phyloP scores from a whole-genome alignment of 2,329 filamentous ascomycete genomes.

The Talaromyces verruculosus region DNA sequence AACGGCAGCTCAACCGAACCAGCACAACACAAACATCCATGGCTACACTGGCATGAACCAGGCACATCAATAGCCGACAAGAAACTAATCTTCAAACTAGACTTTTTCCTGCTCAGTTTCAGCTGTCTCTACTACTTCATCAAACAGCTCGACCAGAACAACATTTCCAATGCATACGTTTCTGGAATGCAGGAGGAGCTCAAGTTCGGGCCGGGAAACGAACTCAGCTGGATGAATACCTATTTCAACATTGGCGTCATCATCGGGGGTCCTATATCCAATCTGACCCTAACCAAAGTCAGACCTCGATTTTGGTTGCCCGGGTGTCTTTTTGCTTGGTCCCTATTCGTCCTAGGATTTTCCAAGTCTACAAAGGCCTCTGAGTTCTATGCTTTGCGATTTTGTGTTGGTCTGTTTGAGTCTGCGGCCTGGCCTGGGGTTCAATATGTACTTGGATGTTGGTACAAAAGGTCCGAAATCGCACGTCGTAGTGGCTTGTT shows the following conservation, averaged over 20 bases:
- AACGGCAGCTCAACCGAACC: neutral
- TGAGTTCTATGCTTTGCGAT: constrained; percentile 1
- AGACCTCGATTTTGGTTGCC: constrained; percentile 15
- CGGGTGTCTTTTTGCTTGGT: constrained; percentile 11
- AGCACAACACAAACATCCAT: constrained; percentile 5
- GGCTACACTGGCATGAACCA: constrained; percentile 16
- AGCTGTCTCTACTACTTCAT: neutral
- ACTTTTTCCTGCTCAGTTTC: constrained; percentile 38
- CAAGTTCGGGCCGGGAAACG: constrained; percentile 30
- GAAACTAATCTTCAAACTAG: constrained; percentile 49
- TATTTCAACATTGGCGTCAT: constrained; percentile 19
- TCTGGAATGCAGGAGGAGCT: constrained; percentile 50
- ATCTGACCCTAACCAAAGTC: constrained; percentile 5
- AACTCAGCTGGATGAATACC: constrained; percentile 18
- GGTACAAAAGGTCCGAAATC: constrained; percentile 16
- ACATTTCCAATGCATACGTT: constrained; percentile 38
- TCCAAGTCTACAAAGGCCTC: constrained; percentile 3
- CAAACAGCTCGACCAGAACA: constrained; percentile 37
- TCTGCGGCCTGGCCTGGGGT: constrained; percentile 17
- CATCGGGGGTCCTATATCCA: constrained; percentile 14
- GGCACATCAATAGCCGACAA: constrained; percentile 34
- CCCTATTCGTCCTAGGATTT: constrained; percentile 13
- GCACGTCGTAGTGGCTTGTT: constrained; percentile 11
- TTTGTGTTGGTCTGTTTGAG: constrained; percentile 18
- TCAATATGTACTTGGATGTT: constrained; percentile 11